Percentiles rank a stretch among this genome's conserved stretches.
Evolutionary conservation across 2,329 filamentous ascomycete genomes (phyloP).

Genomic region (Botrytis pseudocinerea): DNA sequence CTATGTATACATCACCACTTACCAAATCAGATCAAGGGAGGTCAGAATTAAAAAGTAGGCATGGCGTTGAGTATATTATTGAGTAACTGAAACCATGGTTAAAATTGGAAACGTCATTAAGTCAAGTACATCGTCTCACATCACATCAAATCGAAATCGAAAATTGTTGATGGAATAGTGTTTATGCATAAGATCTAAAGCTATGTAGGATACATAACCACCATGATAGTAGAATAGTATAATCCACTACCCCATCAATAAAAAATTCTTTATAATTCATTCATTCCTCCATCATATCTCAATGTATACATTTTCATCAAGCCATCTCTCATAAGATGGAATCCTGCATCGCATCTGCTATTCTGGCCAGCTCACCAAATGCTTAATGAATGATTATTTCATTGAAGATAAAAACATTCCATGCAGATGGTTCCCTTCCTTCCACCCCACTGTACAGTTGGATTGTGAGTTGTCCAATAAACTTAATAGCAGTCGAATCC

Average conservation of each 20-base stretch:
- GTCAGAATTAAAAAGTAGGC: neutral
- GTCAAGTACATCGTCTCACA: neutral
- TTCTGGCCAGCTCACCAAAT: constrained; percentile 37
- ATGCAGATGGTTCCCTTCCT: constrained; percentile 39
- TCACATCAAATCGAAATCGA: neutral
- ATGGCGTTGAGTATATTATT: neutral
- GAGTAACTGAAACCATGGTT: too few species aligned
- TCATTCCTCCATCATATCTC: constrained; percentile 27
- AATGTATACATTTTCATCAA: constrained; percentile 29
- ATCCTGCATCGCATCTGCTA: constrained; percentile 31
- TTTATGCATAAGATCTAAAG: constrained; percentile 32
- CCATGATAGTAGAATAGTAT: constrained; percentile 24
- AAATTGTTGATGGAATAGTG: constrained; percentile 26
- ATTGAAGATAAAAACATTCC: constrained; percentile 33
- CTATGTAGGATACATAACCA: constrained; percentile 36
- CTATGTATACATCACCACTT: too few species aligned
- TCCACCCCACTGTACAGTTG: constrained; percentile 39
- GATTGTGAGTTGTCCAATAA: constrained; percentile 37
- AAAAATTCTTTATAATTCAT: constrained; percentile 23
- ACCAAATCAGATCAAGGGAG: neutral
- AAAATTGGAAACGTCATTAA: neutral
- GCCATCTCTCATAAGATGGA: constrained; percentile 22
- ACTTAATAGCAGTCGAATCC: constrained; percentile 34
- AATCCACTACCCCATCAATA: constrained; percentile 7
- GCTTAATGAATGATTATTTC: constrained; percentile 26